Conservation (phyloP, 495 filamentous ascomycete species). For the Bryoglossum gracile region DNA sequence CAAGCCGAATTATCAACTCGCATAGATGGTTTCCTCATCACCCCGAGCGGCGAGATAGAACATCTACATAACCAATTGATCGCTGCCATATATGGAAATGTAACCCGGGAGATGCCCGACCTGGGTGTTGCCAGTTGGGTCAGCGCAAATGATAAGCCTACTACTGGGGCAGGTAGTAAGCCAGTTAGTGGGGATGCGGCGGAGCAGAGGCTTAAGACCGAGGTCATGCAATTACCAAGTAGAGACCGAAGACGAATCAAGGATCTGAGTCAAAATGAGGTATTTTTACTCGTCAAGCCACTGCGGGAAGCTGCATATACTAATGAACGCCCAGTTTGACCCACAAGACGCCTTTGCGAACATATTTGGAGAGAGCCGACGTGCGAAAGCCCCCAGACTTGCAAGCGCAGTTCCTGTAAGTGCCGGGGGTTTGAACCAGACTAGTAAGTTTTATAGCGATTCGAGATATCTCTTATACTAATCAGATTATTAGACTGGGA, state of each 20-base stretch:
- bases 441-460: conserved; percentile 53
- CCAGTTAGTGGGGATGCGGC: conserved; percentile 80
- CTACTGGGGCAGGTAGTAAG: conserved; percentile 61
- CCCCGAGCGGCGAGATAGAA: conserved; percentile 59
- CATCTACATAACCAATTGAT: conserved; percentile 91
- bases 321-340: conserved; percentile 56
- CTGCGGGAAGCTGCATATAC: too few species aligned
- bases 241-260: conserved; percentile 84
- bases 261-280: conserved; percentile 54
- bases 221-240: conserved; percentile 86
- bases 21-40: conserved; percentile 63
- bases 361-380: conserved; percentile 61
- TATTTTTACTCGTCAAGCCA: too few species aligned
- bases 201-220: conserved; percentile 82
- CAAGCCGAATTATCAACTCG: conserved; percentile 65
- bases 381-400: conserved; percentile 50
- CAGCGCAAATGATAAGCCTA: conserved; percentile 91
- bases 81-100: conserved; percentile 77
- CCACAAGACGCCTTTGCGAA: conserved; percentile 54
- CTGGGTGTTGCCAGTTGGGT: conserved; percentile 93
- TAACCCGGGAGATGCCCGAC: conserved; percentile 81
- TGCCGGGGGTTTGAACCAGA: conserved; percentile 72
- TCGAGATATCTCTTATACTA: conserved; percentile 5
- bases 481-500: conserved; percentile 58
- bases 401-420: conserved; percentile 71